phyloP scores from a whole-genome alignment of 345 rosid species.

The Lepidium sativum region DNA sequence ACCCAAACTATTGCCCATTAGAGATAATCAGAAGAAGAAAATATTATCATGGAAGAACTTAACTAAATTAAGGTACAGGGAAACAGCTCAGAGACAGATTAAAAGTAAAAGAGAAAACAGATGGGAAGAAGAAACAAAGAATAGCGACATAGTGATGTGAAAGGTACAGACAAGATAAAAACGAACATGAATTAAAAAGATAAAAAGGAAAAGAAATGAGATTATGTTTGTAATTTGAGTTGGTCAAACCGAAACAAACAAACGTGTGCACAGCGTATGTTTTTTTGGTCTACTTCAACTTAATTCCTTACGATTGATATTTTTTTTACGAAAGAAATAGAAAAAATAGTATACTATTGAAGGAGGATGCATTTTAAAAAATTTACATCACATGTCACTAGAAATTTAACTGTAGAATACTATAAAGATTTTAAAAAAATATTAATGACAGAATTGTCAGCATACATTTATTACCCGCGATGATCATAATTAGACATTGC shows the following conservation, averaged over 20 bases:
- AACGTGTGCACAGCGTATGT: slow-evolving; percentile 18
- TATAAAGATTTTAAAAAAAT: no score
- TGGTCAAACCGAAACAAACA: slow-evolving; percentile 13
- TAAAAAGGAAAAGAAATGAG: not conserved
- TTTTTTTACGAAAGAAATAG: no score
- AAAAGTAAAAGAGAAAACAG: not conserved
- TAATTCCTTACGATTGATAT: not conserved
- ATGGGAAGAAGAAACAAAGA: slow-evolving; percentile 15
- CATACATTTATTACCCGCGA: no score
- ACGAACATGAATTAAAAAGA: not conserved
- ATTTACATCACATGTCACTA: no score
- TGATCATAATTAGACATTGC: no score
- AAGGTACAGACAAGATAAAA: not conserved
- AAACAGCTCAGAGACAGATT: not conserved
- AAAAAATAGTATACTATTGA: no score
- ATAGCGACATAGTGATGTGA: not conserved
- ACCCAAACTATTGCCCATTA: slow-evolving; percentile 60
- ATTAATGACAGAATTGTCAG: no score
- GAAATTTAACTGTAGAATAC: no score
- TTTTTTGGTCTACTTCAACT: slow-evolving; percentile 3
- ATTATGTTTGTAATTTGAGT: not conserved
- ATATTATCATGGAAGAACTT: not conserved
- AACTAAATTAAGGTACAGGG: not conserved
- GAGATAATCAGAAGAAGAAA: not conserved
- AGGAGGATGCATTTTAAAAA: no score